Conservation (phyloP, 2,329 filamentous ascomycete genomes). For the Mycosphaerella arachidis region DNA sequence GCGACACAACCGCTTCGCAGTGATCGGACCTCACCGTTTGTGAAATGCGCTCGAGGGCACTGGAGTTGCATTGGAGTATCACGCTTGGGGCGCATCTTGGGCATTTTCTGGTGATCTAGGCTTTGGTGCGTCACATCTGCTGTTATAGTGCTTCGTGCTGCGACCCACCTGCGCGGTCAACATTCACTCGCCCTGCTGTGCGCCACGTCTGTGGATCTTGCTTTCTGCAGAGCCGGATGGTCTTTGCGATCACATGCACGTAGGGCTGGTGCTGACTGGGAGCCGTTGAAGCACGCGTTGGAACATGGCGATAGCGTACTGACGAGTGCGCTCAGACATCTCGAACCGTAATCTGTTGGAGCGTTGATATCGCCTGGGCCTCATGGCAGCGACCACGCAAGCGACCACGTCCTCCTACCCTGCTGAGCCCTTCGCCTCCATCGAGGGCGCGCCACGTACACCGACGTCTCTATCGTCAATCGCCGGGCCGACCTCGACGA, state of each 20-base stretch:
- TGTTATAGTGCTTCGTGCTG: background rate
- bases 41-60: background rate
- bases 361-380: slow-evolving; percentile 10
- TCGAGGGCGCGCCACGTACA: slow-evolving; percentile 37
- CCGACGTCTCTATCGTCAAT: slow-evolving; percentile 35
- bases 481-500: slow-evolving; percentile 22
- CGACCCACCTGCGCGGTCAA: background rate
- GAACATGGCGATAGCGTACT: background rate
- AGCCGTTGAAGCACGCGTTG: background rate
- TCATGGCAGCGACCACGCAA: slow-evolving; percentile 44
- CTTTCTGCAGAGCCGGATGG: background rate
- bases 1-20: background rate
- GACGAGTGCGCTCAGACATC: background rate
- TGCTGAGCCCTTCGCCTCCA: slow-evolving; percentile 36
- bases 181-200: background rate
- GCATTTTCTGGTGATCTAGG: background rate
- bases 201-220: background rate
- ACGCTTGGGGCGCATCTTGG: background rate
- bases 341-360: background rate
- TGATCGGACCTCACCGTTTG: background rate
- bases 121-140: background rate
- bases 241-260: background rate
- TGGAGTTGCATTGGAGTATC: background rate
- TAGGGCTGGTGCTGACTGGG: background rate
- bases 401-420: slow-evolving; percentile 40